Conservation (phyloP, 768 basidiomycete genomes). For the Pulveroboletus ravenelii region DNA sequence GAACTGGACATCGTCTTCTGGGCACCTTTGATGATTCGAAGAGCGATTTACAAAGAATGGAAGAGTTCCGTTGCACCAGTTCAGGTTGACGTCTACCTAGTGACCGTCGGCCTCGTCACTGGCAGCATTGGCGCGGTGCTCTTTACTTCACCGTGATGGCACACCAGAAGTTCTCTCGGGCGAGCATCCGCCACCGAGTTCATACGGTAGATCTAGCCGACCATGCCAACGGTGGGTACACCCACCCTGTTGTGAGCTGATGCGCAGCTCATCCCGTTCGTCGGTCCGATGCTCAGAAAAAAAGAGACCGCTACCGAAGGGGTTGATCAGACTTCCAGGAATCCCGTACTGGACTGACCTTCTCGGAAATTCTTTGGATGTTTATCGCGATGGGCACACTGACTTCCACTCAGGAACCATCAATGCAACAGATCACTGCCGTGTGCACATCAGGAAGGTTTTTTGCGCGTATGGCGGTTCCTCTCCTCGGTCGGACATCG, state of each 20-base stretch:
- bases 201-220: background rate
- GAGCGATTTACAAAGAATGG: conserved; percentile 19
- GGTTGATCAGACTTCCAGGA: conserved; percentile 13
- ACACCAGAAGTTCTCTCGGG: background rate
- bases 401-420: conserved; percentile 23
- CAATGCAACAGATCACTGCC: conserved; percentile 13
- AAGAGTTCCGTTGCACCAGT: conserved; percentile 9
- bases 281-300: too few relatives aligned
- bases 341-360: conserved; percentile 5
- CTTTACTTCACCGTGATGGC: background rate
- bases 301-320: background rate
- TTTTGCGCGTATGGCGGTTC: background rate
- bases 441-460: background rate
- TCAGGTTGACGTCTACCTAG: conserved; percentile 2
- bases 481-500: background rate
- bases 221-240: conserved; percentile 2
- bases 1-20: conserved; percentile 10
- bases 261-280: too few relatives aligned
- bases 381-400: conserved; percentile 15
- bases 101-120: conserved; percentile 1
- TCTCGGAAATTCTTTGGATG: conserved; percentile 14
- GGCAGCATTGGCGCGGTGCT: background rate
- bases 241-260: background rate
- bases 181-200: conserved; percentile 21
- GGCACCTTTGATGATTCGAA: conserved; percentile 11